Evolutionary conservation across 2,329 filamentous ascomycete genomes (phyloP).

Genomic region (Diaporthe sp.): DNA sequence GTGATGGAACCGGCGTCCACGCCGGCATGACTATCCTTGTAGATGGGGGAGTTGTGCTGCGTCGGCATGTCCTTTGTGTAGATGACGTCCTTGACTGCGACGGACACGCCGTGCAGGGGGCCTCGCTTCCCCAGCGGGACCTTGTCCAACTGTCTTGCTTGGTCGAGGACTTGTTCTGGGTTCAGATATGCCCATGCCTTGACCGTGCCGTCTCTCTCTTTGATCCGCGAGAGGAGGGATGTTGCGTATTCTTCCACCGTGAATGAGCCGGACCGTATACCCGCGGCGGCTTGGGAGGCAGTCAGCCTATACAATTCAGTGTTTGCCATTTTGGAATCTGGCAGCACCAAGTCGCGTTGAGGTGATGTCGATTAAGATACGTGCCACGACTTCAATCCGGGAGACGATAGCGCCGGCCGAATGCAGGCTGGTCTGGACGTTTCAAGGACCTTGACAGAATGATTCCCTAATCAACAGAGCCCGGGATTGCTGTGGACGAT

Average conservation of each 20-base stretch:
- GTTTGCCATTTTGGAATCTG: background rate
- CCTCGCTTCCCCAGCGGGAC: slow-evolving; percentile 60
- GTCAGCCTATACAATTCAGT: slow-evolving; percentile 43
- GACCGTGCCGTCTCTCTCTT: slow-evolving; percentile 54
- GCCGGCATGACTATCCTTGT: slow-evolving; percentile 53
- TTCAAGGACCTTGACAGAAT: background rate
- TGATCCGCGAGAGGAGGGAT: slow-evolving; percentile 57
- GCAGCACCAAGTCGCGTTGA: background rate
- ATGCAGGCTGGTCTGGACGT: no score
- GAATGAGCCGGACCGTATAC: slow-evolving; percentile 51
- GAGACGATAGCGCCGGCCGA: background rate
- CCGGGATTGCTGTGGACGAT: background rate
- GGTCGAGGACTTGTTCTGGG: slow-evolving; percentile 56
- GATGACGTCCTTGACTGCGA: slow-evolving; percentile 72
- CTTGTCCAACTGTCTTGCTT: slow-evolving; percentile 61
- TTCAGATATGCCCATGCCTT: slow-evolving; percentile 63
- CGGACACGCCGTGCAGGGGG: slow-evolving; percentile 65
- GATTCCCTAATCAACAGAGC: background rate
- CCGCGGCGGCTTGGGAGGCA: slow-evolving; percentile 52
- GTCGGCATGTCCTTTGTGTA: slow-evolving; percentile 71
- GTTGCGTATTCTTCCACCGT: slow-evolving; percentile 61
- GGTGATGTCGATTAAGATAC: background rate
- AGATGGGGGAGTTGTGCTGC: slow-evolving; percentile 65
- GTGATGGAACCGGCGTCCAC: slow-evolving; percentile 64
- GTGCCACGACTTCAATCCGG: background rate